phyloP scores from a whole-genome alignment of 2,329 filamentous ascomycete species.

The Xylaria sp. region DNA sequence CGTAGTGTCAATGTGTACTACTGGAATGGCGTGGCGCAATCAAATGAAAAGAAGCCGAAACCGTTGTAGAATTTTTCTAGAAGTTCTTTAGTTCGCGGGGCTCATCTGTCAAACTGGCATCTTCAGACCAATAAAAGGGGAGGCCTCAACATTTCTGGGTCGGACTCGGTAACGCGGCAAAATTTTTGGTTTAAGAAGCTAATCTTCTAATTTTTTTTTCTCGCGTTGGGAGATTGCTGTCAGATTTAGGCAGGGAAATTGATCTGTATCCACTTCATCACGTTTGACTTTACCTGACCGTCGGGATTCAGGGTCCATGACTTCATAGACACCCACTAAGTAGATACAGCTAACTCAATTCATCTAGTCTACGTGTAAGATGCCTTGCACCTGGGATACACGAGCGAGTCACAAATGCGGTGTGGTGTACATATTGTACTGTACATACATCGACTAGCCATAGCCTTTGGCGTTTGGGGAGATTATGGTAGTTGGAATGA shows the following conservation, averaged over 20 bases:
- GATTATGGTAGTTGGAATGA: background rate
- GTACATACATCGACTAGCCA: slow-evolving; percentile 20
- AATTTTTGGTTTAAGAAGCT: slow-evolving; percentile 24
- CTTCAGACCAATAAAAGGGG: slow-evolving; percentile 14
- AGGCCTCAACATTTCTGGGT: slow-evolving; percentile 21
- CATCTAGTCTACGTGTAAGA: slow-evolving; percentile 6
- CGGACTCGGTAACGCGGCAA: slow-evolving; percentile 20
- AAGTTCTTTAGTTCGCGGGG: slow-evolving; percentile 20
- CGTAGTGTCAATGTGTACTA: background rate
- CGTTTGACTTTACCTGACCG: slow-evolving; percentile 28
- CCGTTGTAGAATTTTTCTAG: slow-evolving; percentile 38
- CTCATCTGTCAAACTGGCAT: slow-evolving; percentile 17
- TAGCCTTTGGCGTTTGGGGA: background rate
- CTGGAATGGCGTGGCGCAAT: slow-evolving; percentile 17
- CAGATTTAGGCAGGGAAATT: slow-evolving; percentile 30
- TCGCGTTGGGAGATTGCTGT: slow-evolving; percentile 32
- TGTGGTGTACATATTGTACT: slow-evolving; percentile 25
- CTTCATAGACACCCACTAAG: slow-evolving; percentile 32
- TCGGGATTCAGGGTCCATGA: slow-evolving; percentile 40
- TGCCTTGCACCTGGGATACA: slow-evolving; percentile 12
- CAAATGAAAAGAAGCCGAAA: slow-evolving; percentile 25
- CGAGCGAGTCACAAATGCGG: slow-evolving; percentile 34
- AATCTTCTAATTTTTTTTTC: slow-evolving; percentile 21
- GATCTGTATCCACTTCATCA: slow-evolving; percentile 33
- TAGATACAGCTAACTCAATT: slow-evolving; percentile 11